Conservation (phyloP, 768 basidiomycete species). For the Russula griseocarnosa region DNA sequence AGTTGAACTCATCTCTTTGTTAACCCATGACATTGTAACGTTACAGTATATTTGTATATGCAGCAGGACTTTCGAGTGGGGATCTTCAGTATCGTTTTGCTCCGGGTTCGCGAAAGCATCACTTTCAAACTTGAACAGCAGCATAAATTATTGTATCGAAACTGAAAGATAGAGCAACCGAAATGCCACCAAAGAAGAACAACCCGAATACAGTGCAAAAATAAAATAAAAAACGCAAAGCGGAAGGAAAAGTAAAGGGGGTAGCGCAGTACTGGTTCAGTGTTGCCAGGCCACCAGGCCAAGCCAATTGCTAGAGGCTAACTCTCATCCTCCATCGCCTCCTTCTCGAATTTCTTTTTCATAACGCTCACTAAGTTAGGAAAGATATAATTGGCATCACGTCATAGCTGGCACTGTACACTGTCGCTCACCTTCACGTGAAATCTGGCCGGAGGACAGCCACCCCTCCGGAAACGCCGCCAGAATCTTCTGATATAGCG, state of each 20-base stretch:
- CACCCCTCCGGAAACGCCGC: constrained; percentile 78
- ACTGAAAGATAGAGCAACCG: background rate
- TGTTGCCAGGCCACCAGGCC: background rate
- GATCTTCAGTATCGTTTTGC: background rate
- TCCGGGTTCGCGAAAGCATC: background rate
- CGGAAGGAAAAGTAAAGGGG: background rate
- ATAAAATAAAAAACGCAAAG: background rate
- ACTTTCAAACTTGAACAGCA: background rate
- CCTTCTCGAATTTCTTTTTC: constrained; percentile 78
- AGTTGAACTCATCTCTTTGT: too few relatives aligned
- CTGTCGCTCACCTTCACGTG: constrained; percentile 67
- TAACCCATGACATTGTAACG: too few relatives aligned
- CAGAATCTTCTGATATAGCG: constrained; percentile 81
- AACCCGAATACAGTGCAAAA: background rate
- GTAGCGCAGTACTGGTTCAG: background rate
- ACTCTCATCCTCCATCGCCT: constrained; percentile 57
- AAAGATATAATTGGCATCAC: background rate
- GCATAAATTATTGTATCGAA: constrained; percentile 20
- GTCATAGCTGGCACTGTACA: background rate
- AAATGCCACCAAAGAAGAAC: background rate
- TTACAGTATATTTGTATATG: too few relatives aligned
- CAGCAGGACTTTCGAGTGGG: too few relatives aligned
- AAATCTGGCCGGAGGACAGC: constrained; percentile 84
- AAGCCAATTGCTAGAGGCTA: background rate
- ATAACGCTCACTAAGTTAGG: constrained; percentile 64